Base-by-base conservation (phyloP, 768 basidiomycete species). In the Pholiota conissans region DNA sequence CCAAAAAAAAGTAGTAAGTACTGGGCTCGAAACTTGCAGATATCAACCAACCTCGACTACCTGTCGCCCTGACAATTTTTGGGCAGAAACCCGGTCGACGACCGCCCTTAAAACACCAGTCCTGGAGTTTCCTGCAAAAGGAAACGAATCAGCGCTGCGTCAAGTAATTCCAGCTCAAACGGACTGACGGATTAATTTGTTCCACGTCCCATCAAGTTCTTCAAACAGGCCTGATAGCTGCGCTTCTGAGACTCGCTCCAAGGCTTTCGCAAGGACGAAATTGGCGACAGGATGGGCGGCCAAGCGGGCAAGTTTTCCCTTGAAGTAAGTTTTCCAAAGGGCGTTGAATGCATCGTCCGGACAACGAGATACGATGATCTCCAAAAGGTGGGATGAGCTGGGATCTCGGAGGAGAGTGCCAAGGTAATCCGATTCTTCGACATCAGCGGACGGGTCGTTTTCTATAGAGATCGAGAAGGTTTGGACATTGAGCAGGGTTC, bases 251-350 rank as follows among this genome's bases (percentile, higher is more conserved):
- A 86, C 69, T 46, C 91, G 78, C 49, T 84, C 84, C 26, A 95
- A 62, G 0, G 88, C 90, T 69, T 86, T 89, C 0, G 95, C 89
- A 4, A 95, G 78, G 20, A 98, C 95, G 65, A 94, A 99, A 67
- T 98, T 99, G 11, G 92, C 94, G 2, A 95, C 90, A 2, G 95
- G 93, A 71, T 99, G 96, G 18, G 81, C 76, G 16, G 90, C 86
- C 27, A 97, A 76, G 56, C 88, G 82, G 3, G 80, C 72, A 34
- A 97, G 75, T 60, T 87, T 86, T n/a, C 85, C 85, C 42, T 74
- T 70, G 68, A 98, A 89, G 72, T 97, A 95, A 0, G 81, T 80
- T 2, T 73, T 65, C 96, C 96, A 98, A 5, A 97, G 66, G 0
- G 78, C 65, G 29, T 73, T 67, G 66, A 95, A 95, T 1, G 87